Evolutionary conservation across 2,329 filamentous ascomycete genomes (phyloP), one percentile per base, ranked within the genome.

Genomic region (Pseudopithomyces chartarum): DNA sequence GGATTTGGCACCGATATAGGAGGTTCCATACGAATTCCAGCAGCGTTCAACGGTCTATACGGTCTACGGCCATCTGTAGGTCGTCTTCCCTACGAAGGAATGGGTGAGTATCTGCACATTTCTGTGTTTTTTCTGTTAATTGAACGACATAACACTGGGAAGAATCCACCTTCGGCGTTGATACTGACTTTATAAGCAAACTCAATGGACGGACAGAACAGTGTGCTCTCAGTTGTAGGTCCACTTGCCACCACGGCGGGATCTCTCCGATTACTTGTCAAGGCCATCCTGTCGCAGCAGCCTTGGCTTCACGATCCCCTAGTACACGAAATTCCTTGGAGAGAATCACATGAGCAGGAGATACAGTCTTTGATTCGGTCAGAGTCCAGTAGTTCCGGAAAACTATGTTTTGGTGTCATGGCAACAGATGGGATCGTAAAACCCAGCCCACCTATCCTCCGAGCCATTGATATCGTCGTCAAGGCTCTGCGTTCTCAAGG

Each of bases 291-390:
- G 1, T 78, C 76, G 12, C 81, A 81, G 32, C 65, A 85, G 52
- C 89, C 89, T 0, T 91, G 89, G 89, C 73, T 85, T 1, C 75
- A 84, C 60, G 89, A 91, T 68, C 88, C 89, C 0, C 75, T 87
- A 0, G 86, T 88, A 0, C 74, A 86, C 39, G 85, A 89, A 19
- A 78, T 91, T 0, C 88, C 88, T 0, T 91, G 87, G 83, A 81
- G 87, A 2, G 78, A 83, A 2, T 65, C 73, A 13, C 70, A 77
- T 29, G 67, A 76, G 29, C 55, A 54, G 4, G 55, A 68, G 0
- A 61, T 80, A 2, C 52, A 73, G 2, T 71, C 79, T 11, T 69
- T 81, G 1, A 78, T 82, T 4, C 40, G 55, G 34, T 22, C 48
- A 45, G 53, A 66, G 29, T 55, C 39, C 47, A 63, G 29, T 53